These are phyloP conservation scores for Colletotrichum camelliae DNA, from an alignment of 2,329 filamentous ascomycete genomes.

Conservation along the genomic window DNA sequence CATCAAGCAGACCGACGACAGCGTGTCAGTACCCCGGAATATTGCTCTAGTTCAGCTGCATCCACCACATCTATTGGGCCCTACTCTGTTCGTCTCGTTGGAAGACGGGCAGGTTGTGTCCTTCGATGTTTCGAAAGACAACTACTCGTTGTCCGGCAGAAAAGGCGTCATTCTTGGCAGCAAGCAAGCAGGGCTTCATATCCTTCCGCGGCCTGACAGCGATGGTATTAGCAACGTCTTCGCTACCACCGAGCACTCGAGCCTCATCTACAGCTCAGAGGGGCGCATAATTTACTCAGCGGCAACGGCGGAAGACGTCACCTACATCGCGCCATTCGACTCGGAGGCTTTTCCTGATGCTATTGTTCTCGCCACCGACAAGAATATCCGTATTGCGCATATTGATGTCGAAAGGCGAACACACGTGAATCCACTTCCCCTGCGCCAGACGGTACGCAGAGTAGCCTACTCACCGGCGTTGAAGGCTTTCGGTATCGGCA, in stretches of 20 bases:
- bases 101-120: slow-evolving; percentile 91
- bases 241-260: slow-evolving; percentile 92
- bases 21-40: slow-evolving; percentile 81
- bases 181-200: slow-evolving; percentile 81
- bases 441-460: slow-evolving; percentile 83
- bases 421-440: slow-evolving; percentile 80
- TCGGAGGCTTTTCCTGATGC: slow-evolving; percentile 80
- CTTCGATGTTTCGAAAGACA: slow-evolving; percentile 70
- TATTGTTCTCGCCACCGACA: slow-evolving; percentile 79
- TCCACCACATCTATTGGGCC: slow-evolving; percentile 58
- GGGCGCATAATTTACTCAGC: slow-evolving; percentile 91
- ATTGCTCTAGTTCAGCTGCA: slow-evolving; percentile 82
- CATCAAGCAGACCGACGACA: slow-evolving; percentile 65
- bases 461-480: slow-evolving; percentile 83
- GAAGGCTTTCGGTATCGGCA: slow-evolving; percentile 86
- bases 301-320: slow-evolving; percentile 86
- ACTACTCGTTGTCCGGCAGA: slow-evolving; percentile 70
- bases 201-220: slow-evolving; percentile 65
- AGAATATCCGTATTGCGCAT: slow-evolving; percentile 77
- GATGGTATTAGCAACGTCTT: slow-evolving; percentile 81
- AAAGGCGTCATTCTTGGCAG: slow-evolving; percentile 88
- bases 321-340: slow-evolving; percentile 83
- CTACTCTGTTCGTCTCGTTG: slow-evolving; percentile 87
- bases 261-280: slow-evolving; percentile 88
- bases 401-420: slow-evolving; percentile 88